Percentiles rank a stretch among this genome's conserved stretches.
Conservation (phyloP, 2,329 filamentous ascomycete species). For the Diaporthe humulicola region DNA sequence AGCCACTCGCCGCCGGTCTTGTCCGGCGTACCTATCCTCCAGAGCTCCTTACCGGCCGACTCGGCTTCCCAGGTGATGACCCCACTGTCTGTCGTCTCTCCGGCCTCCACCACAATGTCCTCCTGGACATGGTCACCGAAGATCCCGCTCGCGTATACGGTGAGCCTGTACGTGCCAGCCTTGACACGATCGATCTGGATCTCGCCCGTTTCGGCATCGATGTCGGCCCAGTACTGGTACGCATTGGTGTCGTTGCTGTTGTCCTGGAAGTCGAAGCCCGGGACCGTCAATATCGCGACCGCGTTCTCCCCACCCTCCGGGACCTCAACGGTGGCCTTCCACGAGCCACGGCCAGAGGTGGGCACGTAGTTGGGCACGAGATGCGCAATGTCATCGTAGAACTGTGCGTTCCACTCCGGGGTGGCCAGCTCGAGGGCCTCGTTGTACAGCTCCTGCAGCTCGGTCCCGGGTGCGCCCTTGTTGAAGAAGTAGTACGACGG, state of each 20-base stretch:
- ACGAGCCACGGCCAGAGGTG: constrained; percentile 62
- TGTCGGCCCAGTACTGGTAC: constrained; percentile 73
- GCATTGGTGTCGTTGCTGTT: constrained; percentile 67
- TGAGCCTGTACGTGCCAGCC: constrained; percentile 71
- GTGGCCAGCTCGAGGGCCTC: constrained; percentile 67
- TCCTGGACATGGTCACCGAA: constrained; percentile 73
- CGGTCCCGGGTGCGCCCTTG: constrained; percentile 60
- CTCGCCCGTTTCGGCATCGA: constrained; percentile 57
- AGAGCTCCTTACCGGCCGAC: constrained; percentile 69
- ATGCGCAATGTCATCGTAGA: constrained; percentile 74
- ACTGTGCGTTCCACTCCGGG: constrained; percentile 68
- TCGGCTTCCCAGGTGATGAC: constrained; percentile 60
- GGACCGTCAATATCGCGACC: constrained; percentile 67
- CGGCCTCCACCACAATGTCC: constrained; percentile 57
- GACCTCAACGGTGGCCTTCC: constrained; percentile 63
- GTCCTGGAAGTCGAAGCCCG: constrained; percentile 68
- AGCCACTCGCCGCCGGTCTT: constrained; percentile 72
- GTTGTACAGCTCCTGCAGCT: constrained; percentile 61
- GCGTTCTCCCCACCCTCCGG: constrained; percentile 64
- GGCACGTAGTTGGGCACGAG: constrained; percentile 72
- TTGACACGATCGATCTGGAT: constrained; percentile 68
- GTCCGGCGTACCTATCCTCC: constrained; percentile 73
- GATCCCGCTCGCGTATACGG: constrained; percentile 72
- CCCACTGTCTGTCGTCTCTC: constrained; percentile 48
- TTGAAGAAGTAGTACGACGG: constrained; percentile 76